Percentiles rank a stretch among this genome's conserved stretches.
These are phyloP conservation scores for Drosera capensis DNA, from an alignment of 148 eudicot genomes.

Conservation along the genomic window DNA sequence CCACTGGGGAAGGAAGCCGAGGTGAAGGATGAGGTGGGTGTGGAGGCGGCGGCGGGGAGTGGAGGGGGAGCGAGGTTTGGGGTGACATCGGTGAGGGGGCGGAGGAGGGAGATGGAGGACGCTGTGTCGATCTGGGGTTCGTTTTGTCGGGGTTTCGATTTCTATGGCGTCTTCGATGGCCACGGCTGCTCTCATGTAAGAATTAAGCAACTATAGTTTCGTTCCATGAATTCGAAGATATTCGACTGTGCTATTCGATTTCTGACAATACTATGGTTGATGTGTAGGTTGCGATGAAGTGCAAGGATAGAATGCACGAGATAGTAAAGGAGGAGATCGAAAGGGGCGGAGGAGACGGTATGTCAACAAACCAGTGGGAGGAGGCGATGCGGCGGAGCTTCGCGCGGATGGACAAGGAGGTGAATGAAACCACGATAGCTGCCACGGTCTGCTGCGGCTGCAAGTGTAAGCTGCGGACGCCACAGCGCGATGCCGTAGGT, in stretches of 20 bases:
- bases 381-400: conserved; percentile 19
- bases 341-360: background rate
- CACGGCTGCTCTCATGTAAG: conserved; percentile 47
- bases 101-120: conserved; percentile 79
- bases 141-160: conserved; percentile 22
- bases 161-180: conserved; percentile 41
- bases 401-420: conserved; percentile 4
- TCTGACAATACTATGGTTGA: background rate
- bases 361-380: conserved; percentile 8
- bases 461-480: background rate
- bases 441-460: background rate
- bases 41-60: background rate
- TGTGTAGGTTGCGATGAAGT: conserved; percentile 17
- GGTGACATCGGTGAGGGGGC: conserved; percentile 44
- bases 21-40: background rate
- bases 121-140: conserved; percentile 38
- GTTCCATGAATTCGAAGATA: background rate
- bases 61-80: conserved; percentile 33
- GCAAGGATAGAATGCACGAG: conserved; percentile 31
- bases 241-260: background rate
- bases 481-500: conserved; percentile 4
- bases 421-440: background rate
- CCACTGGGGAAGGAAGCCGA: background rate
- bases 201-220: background rate
- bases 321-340: conserved; percentile 20